phyloP scores from a whole-genome alignment of 1,284 basidiomycete genomes.

The Lentinula novae-zelandiae region DNA sequence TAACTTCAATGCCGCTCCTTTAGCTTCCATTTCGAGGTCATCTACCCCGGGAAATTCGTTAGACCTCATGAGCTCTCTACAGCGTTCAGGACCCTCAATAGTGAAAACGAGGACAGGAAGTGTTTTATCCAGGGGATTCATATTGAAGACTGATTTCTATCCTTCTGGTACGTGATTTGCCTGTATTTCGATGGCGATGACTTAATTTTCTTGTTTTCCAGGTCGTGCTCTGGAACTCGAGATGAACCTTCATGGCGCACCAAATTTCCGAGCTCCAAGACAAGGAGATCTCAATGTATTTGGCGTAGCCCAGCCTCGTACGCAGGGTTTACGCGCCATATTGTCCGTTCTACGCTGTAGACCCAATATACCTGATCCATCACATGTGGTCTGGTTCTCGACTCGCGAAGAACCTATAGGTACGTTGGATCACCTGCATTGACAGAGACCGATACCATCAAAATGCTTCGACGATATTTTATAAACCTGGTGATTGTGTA shows the following conservation, averaged over 20 bases:
- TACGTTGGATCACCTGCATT: slow-evolving; percentile 29
- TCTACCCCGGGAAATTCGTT: slow-evolving; percentile 26
- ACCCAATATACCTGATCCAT: slow-evolving; percentile 57
- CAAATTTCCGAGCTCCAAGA: slow-evolving; percentile 87
- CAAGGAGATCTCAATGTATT: slow-evolving; percentile 83
- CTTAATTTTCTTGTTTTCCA: slow-evolving; percentile 22
- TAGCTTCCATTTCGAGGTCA: background rate
- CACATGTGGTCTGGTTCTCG: slow-evolving; percentile 81
- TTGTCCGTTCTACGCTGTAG: slow-evolving; percentile 83
- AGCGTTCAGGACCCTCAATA: slow-evolving; percentile 64
- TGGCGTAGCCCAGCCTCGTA: slow-evolving; percentile 93
- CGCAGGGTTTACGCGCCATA: slow-evolving; percentile 89
- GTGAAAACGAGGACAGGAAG: slow-evolving; percentile 88
- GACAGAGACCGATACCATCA: background rate
- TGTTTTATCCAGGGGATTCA: slow-evolving; percentile 87
- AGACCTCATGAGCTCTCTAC: slow-evolving; percentile 59
- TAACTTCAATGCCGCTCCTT: background rate
- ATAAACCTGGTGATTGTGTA: too few species aligned
- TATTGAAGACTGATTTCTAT: slow-evolving; percentile 93
- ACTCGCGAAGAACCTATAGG: slow-evolving; percentile 82
- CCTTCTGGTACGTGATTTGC: slow-evolving; percentile 59
- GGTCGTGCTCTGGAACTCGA: slow-evolving; percentile 90
- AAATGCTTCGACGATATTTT: background rate
- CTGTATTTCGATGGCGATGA: background rate
- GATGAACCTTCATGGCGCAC: slow-evolving; percentile 90